Evolutionary conservation across 2,329 filamentous ascomycete species (phyloP).

Genomic region (Penicillium nordicum): DNA sequence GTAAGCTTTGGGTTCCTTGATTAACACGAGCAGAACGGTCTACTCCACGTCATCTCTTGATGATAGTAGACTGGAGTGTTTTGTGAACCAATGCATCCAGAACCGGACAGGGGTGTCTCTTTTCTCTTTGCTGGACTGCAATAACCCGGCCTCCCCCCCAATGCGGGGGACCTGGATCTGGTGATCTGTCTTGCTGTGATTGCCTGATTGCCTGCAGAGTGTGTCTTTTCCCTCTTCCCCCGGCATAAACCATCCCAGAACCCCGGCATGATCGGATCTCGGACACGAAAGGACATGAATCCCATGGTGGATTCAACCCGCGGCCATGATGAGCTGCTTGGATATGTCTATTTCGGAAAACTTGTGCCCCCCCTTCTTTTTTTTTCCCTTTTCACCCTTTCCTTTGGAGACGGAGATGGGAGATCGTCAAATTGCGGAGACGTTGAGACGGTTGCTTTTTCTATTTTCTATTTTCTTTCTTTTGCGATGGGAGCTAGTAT

Average conservation of each 20-base stretch:
- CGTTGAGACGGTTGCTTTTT: slow-evolving; percentile 3
- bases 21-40: slow-evolving; percentile 19
- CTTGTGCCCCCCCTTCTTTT: background rate
- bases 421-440: slow-evolving; percentile 4
- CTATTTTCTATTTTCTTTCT: background rate
- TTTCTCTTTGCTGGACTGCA: slow-evolving; percentile 19
- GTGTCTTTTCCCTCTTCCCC: slow-evolving; percentile 9
- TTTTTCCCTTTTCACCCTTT: background rate
- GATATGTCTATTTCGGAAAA: slow-evolving; percentile 6
- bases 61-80: slow-evolving; percentile 13
- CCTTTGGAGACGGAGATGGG: slow-evolving; percentile 3
- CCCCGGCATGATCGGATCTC: slow-evolving; percentile 6
- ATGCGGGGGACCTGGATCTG: background rate
- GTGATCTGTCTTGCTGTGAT: slow-evolving; percentile 9
- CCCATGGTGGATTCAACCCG: slow-evolving; percentile 13
- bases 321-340: slow-evolving; percentile 12
- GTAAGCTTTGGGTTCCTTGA: slow-evolving; percentile 48
- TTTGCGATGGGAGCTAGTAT: background rate
- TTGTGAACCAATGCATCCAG: slow-evolving; percentile 18
- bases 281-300: slow-evolving; percentile 12
- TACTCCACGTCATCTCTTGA: slow-evolving; percentile 14
- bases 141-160: slow-evolving; percentile 1
- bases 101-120: slow-evolving; percentile 19
- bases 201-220: slow-evolving; percentile 10
- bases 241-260: slow-evolving; percentile 14